Conservation (phyloP, 495 filamentous ascomycete genomes). For the Penicillium coprophilum region DNA sequence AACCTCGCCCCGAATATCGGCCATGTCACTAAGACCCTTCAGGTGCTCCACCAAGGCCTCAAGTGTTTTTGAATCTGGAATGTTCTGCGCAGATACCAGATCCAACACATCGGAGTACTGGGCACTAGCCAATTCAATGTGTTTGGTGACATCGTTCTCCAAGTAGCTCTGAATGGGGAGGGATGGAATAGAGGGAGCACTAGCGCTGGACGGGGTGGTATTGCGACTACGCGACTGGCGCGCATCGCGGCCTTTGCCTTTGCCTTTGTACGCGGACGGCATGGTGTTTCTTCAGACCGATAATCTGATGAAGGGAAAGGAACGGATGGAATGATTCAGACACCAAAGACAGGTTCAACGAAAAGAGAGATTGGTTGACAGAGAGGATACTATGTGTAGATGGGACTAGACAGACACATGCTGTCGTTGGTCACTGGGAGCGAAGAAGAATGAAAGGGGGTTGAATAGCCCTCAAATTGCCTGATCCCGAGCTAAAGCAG, state of each 20-base stretch:
- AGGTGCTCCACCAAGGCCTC: slow-evolving; percentile 67
- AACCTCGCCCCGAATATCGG: slow-evolving; percentile 58
- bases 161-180: slow-evolving; percentile 55
- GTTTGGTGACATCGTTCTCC: slow-evolving; percentile 64
- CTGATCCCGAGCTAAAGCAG: background rate
- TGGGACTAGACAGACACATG: slow-evolving; percentile 10
- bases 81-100: slow-evolving; percentile 59
- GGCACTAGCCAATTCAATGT: slow-evolving; percentile 55
- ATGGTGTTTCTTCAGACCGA: slow-evolving; percentile 27
- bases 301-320: background rate
- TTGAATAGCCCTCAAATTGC: background rate
- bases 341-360: background rate
- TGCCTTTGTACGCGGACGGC: slow-evolving; percentile 63
- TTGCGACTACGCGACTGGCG: slow-evolving; percentile 81
- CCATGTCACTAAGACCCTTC: slow-evolving; percentile 61
- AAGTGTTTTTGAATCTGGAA: slow-evolving; percentile 73
- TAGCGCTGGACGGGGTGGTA: slow-evolving; percentile 69
- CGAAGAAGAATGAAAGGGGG: background rate
- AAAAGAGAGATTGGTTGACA: slow-evolving; percentile 5
- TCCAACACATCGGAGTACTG: slow-evolving; percentile 76
- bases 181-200: slow-evolving; percentile 46
- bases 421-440: slow-evolving; percentile 6
- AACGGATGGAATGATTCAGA: slow-evolving; percentile 2
- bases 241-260: slow-evolving; percentile 67
- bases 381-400: slow-evolving; percentile 1